Percentiles rank a stretch among this genome's conserved stretches.
These are phyloP conservation scores for Copromyces sp. DNA, from an alignment of 495 filamentous ascomycete genomes.

Conservation along the genomic window DNA sequence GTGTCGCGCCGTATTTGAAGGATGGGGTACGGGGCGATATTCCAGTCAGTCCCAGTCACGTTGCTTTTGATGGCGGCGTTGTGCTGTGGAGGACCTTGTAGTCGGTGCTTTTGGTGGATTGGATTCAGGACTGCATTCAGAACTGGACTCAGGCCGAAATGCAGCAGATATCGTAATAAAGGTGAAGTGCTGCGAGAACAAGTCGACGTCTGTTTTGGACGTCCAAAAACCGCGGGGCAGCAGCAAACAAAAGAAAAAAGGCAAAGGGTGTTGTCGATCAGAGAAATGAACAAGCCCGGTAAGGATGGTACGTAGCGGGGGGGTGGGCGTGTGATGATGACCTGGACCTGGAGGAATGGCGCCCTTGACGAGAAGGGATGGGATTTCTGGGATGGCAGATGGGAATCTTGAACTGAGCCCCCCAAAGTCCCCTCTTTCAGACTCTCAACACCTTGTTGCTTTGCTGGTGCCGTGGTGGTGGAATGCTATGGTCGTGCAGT, in stretches of 20 bases:
- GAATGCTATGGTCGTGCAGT: not conserved
- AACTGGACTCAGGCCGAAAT: not conserved
- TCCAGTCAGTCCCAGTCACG: not conserved
- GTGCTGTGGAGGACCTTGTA: not conserved
- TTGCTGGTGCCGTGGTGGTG: not conserved
- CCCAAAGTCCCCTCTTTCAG: conserved; percentile 1
- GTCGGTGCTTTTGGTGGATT: not conserved
- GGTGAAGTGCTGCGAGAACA: not conserved
- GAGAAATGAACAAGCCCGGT: not conserved
- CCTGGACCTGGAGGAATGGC: not conserved
- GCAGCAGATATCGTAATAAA: not conserved
- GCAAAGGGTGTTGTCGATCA: conserved; percentile 2
- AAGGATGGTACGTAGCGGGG: not conserved
- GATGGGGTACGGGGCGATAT: not conserved
- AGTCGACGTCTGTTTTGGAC: not conserved
- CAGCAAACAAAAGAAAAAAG: not conserved
- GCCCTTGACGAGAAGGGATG: conserved; percentile 16
- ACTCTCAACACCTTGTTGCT: not conserved
- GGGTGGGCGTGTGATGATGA: conserved; percentile 1
- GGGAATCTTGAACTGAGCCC: conserved; percentile 4
- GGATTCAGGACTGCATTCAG: not conserved
- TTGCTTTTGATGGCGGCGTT: not conserved
- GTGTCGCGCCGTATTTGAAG: not conserved
- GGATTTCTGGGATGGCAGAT: conserved; percentile 15
- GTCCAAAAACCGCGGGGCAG: not conserved